These are phyloP conservation scores for Arabidopsis arenosa DNA, from an alignment of 345 rosid species.

Conservation along the genomic window DNA sequence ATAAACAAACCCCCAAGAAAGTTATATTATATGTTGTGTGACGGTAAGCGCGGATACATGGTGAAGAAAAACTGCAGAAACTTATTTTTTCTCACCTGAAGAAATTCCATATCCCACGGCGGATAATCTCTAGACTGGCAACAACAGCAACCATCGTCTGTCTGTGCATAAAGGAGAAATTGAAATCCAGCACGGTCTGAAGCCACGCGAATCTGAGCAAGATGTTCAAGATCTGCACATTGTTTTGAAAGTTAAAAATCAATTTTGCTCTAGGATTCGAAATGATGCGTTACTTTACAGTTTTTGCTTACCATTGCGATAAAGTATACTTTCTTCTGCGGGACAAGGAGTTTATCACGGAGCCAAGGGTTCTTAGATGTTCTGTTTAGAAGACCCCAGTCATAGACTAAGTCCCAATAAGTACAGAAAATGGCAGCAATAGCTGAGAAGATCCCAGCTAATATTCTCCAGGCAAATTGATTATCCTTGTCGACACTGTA, in stretches of 20 bases:
- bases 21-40: conserved; percentile 18
- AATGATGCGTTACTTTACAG: background rate
- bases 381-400: conserved; percentile 78
- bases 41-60: background rate
- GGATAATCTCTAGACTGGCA: conserved; percentile 74
- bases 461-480: conserved; percentile 47
- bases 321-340: conserved; percentile 58
- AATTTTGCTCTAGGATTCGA: background rate
- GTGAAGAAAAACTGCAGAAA: background rate
- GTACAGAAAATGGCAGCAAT: conserved; percentile 59
- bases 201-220: conserved; percentile 75
- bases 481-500: conserved; percentile 41
- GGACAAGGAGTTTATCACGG: conserved; percentile 72
- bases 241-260: background rate
- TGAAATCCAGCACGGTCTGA: conserved; percentile 59
- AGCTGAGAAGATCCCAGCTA: conserved; percentile 56
- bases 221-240: conserved; percentile 52
- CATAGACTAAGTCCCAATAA: conserved; percentile 71
- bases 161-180: conserved; percentile 47
- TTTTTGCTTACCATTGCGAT: conserved; percentile 59
- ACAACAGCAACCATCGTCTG: conserved; percentile 55
- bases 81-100: conserved; percentile 50
- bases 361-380: conserved; percentile 68
- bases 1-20: conserved; percentile 20
- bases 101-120: conserved; percentile 83